Base-by-base conservation (phyloP, 768 basidiomycete genomes). In the Termitomyces sp. region DNA sequence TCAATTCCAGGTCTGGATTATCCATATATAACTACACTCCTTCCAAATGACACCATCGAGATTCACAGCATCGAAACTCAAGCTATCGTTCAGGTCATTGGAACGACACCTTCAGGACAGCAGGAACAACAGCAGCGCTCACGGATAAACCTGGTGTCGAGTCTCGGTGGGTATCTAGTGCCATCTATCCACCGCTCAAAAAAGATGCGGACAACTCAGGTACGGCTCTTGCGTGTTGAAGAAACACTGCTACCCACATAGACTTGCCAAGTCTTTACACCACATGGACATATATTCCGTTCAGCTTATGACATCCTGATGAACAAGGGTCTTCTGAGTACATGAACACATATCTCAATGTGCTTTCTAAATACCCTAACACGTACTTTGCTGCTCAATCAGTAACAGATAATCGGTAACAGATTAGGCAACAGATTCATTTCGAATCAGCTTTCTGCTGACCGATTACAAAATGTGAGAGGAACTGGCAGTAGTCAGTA, bases 21-120 rank as follows among this genome's bases (percentile, higher is more conserved):
- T 62, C 94, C 92, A 4, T 87, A 90, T 60, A 74, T 94, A 52
- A 84, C 86, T 13, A 82, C 93, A 0, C 79, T 97, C 4, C 77
- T 97, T 4, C 84, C 87, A 2, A 85, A 95, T 67, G 78, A 84
- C 51, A 88, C 85, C 1, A 82, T 98, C 54, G 85, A 90, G 66
- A 81, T 96, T 4, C 94, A 97, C 68, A 86, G 79, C 59, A 73
- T 96, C 55, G 84, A 91, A 68, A 83, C 86, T 1, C 90, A 91
- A 64, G 64, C 73, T 24, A 83, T 88, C 42, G 78, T 83, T 1
- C 94, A 95, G 68, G 81, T 86, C 29, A 72, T 96, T 16, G 68
- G 81, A 7, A 76, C 84, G 0, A 55, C 66, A 12, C 66, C 67
- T 1, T 55, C 65, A 14, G 58, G 46, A n/a, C 59, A 66, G 12